Evolutionary conservation across 208 protist species (phyloP).

Genomic region (Trichomonas tenax): DNA sequence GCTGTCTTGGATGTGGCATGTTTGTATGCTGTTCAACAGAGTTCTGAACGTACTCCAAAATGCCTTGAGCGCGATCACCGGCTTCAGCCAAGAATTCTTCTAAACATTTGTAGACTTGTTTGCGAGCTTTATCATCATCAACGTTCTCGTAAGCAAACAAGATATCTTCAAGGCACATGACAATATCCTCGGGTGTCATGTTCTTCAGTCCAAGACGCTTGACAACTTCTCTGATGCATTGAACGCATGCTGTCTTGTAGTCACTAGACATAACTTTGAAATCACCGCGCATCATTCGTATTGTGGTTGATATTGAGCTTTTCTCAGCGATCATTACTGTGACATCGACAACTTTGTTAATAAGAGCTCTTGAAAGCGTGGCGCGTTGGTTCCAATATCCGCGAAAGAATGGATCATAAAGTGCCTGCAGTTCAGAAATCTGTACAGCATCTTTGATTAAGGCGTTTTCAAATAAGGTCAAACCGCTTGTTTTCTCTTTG

Average conservation of each 20-base stretch:
- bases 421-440: constrained; percentile 69
- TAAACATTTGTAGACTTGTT: background rate
- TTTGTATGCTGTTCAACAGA: background rate
- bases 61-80: background rate
- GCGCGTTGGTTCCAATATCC: constrained; percentile 87
- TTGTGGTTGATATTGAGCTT: constrained; percentile 70
- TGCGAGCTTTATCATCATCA: constrained; percentile 35
- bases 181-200: constrained; percentile 68
- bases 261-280: constrained; percentile 92
- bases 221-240: constrained; percentile 49
- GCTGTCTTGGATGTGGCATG: constrained; percentile 33
- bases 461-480: constrained; percentile 89
- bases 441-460: constrained; percentile 84
- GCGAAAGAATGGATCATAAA: constrained; percentile 60
- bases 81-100: background rate
- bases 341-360: constrained; percentile 58
- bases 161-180: constrained; percentile 85
- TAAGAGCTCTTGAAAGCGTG: constrained; percentile 75
- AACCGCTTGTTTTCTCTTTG: constrained; percentile 94
- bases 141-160: constrained; percentile 78
- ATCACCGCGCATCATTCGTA: constrained; percentile 71
- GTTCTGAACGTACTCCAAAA: background rate
- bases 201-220: constrained; percentile 55
- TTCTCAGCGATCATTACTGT: constrained; percentile 79
- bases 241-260: constrained; percentile 68